Conservation (phyloP, 2,329 filamentous ascomycete genomes). For the Pyricularia pennisetigena region DNA sequence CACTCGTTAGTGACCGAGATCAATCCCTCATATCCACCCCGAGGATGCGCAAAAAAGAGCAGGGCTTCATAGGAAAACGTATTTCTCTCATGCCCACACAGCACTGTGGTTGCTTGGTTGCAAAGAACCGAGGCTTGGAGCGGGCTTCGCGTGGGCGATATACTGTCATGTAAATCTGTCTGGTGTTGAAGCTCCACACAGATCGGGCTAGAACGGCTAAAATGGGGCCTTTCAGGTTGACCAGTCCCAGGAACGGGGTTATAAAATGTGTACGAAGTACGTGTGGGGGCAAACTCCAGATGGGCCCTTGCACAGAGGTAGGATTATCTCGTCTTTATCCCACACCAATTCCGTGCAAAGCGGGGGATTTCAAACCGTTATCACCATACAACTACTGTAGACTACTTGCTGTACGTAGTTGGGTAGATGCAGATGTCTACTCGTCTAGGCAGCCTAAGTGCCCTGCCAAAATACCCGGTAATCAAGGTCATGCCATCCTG, state of each 20-base stretch:
- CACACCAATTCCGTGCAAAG: not conserved
- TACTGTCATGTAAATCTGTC: not conserved
- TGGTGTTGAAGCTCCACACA: not conserved
- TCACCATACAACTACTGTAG: not conserved
- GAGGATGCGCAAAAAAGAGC: not conserved
- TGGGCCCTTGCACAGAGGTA: not conserved
- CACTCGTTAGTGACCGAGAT: not conserved
- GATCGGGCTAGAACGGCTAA: not conserved
- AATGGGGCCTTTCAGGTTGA: not conserved
- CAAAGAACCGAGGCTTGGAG: not conserved
- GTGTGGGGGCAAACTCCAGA: not conserved
- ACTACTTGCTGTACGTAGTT: not conserved
- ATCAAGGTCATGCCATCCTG: not conserved
- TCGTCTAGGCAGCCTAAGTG: not conserved
- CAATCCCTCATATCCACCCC: not conserved
- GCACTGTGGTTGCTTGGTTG: not conserved
- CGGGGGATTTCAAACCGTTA: not conserved
- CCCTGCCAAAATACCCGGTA: not conserved
- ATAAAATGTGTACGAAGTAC: not conserved
- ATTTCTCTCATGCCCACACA: not conserved
- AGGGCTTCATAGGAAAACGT: not conserved
- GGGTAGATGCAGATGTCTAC: not conserved
- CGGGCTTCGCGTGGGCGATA: not conserved
- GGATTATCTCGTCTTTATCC: not conserved
- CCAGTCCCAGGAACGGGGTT: not conserved